Evolutionary conservation across 345 rosid genomes (phyloP).

Genomic region (Pistacia atlantica): DNA sequence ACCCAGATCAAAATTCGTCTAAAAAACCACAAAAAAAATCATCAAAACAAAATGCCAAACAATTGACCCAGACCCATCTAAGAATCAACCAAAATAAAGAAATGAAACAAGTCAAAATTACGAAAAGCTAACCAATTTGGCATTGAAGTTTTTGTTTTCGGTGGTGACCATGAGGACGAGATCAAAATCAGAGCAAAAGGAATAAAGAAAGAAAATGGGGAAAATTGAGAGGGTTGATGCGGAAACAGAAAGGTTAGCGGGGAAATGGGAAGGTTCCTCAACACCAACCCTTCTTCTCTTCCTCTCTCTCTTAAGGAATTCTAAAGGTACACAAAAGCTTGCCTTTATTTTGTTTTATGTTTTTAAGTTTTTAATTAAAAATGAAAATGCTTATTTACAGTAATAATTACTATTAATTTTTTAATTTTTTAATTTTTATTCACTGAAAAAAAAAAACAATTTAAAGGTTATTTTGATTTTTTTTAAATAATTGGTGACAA

Average conservation of each 20-base stretch:
- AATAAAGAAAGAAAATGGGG: no score
- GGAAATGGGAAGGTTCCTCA: slow-evolving; percentile 10
- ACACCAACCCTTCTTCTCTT: slow-evolving; percentile 9
- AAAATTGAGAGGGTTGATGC: no score
- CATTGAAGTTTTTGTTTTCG: slow-evolving; percentile 92
- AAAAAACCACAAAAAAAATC: background rate
- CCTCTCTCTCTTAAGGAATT: background rate
- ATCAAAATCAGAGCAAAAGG: no score
- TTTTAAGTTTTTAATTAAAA: no score
- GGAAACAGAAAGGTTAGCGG: slow-evolving; percentile 13
- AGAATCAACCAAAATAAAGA: background rate
- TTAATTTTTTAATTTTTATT: no score
- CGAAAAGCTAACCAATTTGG: slow-evolving; percentile 67
- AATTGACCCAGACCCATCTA: background rate
- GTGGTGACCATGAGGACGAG: no score
- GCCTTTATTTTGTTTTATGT: background rate
- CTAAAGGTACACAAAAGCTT: slow-evolving; percentile 1
- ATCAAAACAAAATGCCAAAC: background rate
- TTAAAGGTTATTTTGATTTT: no score
- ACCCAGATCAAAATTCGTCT: slow-evolving; percentile 12
- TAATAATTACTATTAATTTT: no score
- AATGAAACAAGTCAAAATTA: background rate
- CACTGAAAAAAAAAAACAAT: no score
- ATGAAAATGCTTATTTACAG: no score
- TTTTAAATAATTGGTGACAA: no score